Evolutionary conservation across 805 yeast species (phyloP).

Genomic region (Wickerhamiella qilinensis): DNA sequence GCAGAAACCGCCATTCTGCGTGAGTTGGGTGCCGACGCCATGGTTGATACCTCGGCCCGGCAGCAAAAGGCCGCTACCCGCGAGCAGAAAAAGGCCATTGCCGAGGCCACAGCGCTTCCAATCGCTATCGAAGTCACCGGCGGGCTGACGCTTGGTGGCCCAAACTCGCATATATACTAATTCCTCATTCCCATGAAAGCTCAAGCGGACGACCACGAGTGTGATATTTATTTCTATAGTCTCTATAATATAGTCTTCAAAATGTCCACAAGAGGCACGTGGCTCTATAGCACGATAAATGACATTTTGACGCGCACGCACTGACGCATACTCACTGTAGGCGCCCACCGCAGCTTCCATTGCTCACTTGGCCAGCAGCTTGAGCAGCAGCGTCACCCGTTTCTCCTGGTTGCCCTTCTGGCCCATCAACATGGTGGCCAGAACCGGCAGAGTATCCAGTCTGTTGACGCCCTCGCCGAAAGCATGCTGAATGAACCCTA

Average conservation of each 20-base stretch:
- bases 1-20: conserved; percentile 3
- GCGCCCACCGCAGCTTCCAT: too few species aligned
- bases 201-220: too few species aligned
- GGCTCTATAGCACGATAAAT: too few species aligned
- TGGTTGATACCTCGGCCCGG: conserved; percentile 9
- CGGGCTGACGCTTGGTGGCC: conserved; percentile 16
- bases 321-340: too few species aligned
- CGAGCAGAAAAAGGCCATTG: conserved; percentile 5
- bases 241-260: too few species aligned
- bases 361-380: not conserved
- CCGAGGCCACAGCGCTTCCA: conserved; percentile 1
- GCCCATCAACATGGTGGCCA: conserved; percentile 1
- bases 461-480: conserved; percentile 3
- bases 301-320: too few species aligned
- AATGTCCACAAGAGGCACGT: too few species aligned
- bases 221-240: too few species aligned
- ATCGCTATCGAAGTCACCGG: conserved; percentile 1
- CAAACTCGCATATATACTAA: conserved; percentile 14
- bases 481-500: conserved; percentile 5
- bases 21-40: not conserved
- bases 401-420: not conserved
- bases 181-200: too few species aligned
- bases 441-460: not conserved
- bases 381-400: not conserved
- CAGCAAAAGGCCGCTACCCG: conserved; percentile 11